phyloP scores from a whole-genome alignment of 768 basidiomycete genomes.

The Auricularia cornea region DNA sequence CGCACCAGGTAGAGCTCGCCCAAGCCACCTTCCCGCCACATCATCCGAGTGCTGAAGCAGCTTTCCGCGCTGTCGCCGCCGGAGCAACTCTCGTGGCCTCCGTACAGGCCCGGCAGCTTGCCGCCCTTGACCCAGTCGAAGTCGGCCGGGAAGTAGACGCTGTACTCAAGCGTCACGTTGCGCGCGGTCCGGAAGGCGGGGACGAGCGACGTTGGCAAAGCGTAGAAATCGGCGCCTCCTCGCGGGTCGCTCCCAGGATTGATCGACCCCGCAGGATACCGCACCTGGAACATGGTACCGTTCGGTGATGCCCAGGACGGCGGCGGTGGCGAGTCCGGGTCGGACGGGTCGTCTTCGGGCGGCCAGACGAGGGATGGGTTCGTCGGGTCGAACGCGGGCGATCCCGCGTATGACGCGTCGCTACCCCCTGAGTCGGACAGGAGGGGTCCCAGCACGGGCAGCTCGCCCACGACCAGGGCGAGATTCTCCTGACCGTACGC shows the following conservation, averaged over 20 bases:
- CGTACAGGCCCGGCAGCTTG: conserved; percentile 77
- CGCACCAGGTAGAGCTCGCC: conserved; percentile 73
- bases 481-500: conserved; percentile 48
- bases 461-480: conserved; percentile 43
- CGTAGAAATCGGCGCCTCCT: conserved; percentile 70
- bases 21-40: conserved; percentile 39
- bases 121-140: conserved; percentile 78
- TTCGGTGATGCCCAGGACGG: background rate
- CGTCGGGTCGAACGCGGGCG: conserved; percentile 14
- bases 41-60: conserved; percentile 76
- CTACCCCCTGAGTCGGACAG: conserved; percentile 5
- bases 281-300: conserved; percentile 41
- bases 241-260: conserved; percentile 47
- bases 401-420: conserved; percentile 8
- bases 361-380: background rate
- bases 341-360: background rate
- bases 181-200: conserved; percentile 24
- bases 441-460: conserved; percentile 20
- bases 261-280: conserved; percentile 61
- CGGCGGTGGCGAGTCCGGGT: background rate
- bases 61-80: conserved; percentile 61
- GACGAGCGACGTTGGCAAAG: conserved; percentile 36
- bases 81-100: conserved; percentile 56
- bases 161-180: conserved; percentile 56
- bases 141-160: conserved; percentile 64